Conservation (phyloP, 2,329 filamentous ascomycete genomes). For the Neonectria faginata region DNA sequence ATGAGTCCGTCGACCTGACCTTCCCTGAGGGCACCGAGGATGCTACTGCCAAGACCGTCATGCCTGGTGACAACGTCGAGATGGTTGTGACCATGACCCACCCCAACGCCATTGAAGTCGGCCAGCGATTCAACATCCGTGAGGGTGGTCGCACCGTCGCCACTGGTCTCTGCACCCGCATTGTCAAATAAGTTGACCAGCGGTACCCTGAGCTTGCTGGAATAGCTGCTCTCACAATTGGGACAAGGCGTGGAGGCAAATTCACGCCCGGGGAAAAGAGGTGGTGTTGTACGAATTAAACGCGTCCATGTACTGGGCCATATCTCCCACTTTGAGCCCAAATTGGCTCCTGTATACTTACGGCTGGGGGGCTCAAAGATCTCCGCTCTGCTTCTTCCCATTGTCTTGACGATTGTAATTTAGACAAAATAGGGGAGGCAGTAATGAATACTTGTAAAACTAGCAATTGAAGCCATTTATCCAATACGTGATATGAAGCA, state of each 20-base stretch:
- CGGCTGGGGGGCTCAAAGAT: slow-evolving; percentile 50
- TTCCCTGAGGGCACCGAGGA: slow-evolving; percentile 90
- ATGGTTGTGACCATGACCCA: slow-evolving; percentile 90
- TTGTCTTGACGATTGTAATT: slow-evolving; percentile 54
- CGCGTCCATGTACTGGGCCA: slow-evolving; percentile 45
- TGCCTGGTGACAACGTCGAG: slow-evolving; percentile 99
- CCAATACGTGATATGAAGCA: background rate
- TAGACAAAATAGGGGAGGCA: slow-evolving; percentile 47
- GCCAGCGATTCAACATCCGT: slow-evolving; percentile 97
- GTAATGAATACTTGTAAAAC: slow-evolving; percentile 48
- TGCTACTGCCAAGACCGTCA: slow-evolving; percentile 80
- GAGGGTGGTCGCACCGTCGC: slow-evolving; percentile 94
- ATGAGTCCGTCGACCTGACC: slow-evolving; percentile 80
- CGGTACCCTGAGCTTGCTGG: slow-evolving; percentile 11
- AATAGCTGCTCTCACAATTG: slow-evolving; percentile 5
- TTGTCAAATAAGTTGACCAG: slow-evolving; percentile 64
- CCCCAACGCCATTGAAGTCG: slow-evolving; percentile 88
- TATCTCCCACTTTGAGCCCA: slow-evolving; percentile 46
- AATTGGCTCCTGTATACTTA: slow-evolving; percentile 54
- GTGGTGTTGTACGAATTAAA: slow-evolving; percentile 43
- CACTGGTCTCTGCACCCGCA: slow-evolving; percentile 83
- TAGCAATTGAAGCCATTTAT: slow-evolving; percentile 16
- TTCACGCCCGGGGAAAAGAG: slow-evolving; percentile 23
- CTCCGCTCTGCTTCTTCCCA: slow-evolving; percentile 57
- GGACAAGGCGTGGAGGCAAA: slow-evolving; percentile 1